Percentiles rank a stretch among this genome's conserved stretches.
phyloP scores from a whole-genome alignment of 345 rosid genomes.

The Clausena lansium region DNA sequence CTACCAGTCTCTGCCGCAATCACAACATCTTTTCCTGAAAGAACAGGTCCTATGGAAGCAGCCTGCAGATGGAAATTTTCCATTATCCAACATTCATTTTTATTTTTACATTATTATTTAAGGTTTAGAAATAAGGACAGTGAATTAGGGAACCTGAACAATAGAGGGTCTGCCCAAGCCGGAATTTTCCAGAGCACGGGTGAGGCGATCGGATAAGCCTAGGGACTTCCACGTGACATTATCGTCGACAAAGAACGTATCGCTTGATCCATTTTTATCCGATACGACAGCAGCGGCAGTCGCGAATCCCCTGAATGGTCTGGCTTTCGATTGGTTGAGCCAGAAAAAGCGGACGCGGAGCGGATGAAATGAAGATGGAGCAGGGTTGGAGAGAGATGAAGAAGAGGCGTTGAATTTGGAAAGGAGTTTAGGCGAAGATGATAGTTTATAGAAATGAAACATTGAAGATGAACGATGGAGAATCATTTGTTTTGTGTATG shows the following conservation, averaged over 20 bases:
- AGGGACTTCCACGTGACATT: constrained; percentile 76
- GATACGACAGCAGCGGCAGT: constrained; percentile 28
- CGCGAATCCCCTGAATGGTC: constrained; percentile 33
- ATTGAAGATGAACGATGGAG: constrained; percentile 48
- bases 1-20: constrained; percentile 98
- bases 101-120: too few species aligned
- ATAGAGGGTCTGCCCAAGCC: constrained; percentile 82
- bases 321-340: constrained; percentile 28
- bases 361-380: constrained; percentile 22
- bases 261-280: constrained; percentile 28
- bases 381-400: constrained; percentile 27
- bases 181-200: constrained; percentile 56
- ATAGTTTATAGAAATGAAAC: constrained; percentile 35
- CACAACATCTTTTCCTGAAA: constrained; percentile 83
- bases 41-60: constrained; percentile 59
- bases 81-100: neutral
- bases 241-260: constrained; percentile 65
- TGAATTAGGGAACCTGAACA: constrained; percentile 51
- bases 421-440: constrained; percentile 39
- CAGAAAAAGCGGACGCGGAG: constrained; percentile 30
- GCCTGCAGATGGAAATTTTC: constrained; percentile 38
- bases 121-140: neutral
- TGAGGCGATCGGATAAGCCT: constrained; percentile 65
- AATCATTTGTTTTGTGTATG: constrained; percentile 25
- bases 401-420: constrained; percentile 38